phyloP scores from a whole-genome alignment of 1,139 yeast genomes.

The Suhomyces coccinellae region DNA sequence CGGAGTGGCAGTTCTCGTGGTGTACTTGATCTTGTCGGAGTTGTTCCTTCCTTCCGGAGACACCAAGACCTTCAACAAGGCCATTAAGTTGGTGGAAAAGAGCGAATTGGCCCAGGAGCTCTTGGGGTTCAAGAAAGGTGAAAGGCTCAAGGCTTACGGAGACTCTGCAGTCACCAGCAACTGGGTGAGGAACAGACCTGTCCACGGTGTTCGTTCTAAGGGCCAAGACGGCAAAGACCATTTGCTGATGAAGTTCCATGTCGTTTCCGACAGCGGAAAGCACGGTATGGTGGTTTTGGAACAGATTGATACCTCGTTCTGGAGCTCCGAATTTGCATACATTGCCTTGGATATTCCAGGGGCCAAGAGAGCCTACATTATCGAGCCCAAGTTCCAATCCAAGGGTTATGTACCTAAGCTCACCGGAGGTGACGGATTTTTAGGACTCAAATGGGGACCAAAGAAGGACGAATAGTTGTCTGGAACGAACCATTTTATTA shows the following conservation, averaged over 20 bases:
- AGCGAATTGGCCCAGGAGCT: conserved; percentile 60
- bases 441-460: conserved; percentile 87
- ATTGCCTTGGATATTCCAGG: conserved; percentile 78
- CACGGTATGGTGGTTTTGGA: conserved; percentile 76
- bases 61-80: conserved; percentile 84
- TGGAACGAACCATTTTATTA: background rate
- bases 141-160: conserved; percentile 80
- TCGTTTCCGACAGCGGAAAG: conserved; percentile 56
- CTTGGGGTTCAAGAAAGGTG: conserved; percentile 54
- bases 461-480: conserved; percentile 45
- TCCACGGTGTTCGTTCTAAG: conserved; percentile 52
- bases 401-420: conserved; percentile 37
- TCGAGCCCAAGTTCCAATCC: conserved; percentile 59
- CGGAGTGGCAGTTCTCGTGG: conserved; percentile 67
- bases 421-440: conserved; percentile 53
- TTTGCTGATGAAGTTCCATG: conserved; percentile 81
- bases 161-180: conserved; percentile 59
- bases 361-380: conserved; percentile 62
- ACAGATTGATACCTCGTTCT: conserved; percentile 64
- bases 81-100: conserved; percentile 72
- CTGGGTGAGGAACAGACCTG: conserved; percentile 89
- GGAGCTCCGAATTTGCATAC: conserved; percentile 72
- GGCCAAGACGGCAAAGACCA: conserved; percentile 80
- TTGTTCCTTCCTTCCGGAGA: conserved; percentile 87
- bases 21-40: conserved; percentile 76